A percentile compares a stretch with the other conserved stretches of the same genome.
These are phyloP conservation scores for Emergomyces pasteurianus DNA, from an alignment of 2,329 filamentous ascomycete genomes.

Conservation along the genomic window DNA sequence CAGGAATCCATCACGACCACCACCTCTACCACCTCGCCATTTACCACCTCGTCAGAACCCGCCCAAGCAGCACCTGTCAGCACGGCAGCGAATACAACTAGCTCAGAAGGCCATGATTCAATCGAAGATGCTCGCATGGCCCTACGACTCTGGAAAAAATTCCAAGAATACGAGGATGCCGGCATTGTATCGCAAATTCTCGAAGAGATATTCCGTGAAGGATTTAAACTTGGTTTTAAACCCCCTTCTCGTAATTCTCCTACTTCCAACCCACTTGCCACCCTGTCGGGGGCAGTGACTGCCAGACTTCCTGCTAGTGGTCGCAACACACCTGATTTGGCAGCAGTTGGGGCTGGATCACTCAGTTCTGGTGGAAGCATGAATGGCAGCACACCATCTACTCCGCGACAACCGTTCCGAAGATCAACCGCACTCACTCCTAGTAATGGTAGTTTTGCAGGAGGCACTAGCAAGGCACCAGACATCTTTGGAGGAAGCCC, in stretches of 20 bases:
- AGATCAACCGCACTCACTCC: constrained; percentile 32
- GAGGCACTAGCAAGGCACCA: constrained; percentile 18
- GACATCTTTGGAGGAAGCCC: constrained; percentile 31
- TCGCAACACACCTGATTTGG: constrained; percentile 29
- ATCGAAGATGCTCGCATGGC: constrained; percentile 93
- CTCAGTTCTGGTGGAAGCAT: constrained; percentile 10
- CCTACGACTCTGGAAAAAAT: constrained; percentile 78
- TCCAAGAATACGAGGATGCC: constrained; percentile 75
- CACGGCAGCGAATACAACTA: constrained; percentile 7
- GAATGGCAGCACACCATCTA: constrained; percentile 24
- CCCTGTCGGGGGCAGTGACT: constrained; percentile 5
- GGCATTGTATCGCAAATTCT: constrained; percentile 74
- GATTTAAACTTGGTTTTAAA: constrained; percentile 45
- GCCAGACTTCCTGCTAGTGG: constrained; percentile 18
- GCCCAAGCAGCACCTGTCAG: constrained; percentile 2
- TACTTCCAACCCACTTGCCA: background rate
- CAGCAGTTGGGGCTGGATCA: constrained; percentile 8
- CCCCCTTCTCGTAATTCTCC: constrained; percentile 34
- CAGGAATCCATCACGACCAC: constrained; percentile 49
- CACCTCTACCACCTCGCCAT: background rate
- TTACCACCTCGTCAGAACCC: too few species aligned
- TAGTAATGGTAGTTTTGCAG: constrained; percentile 30
- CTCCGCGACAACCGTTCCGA: constrained; percentile 31
- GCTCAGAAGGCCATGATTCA: constrained; percentile 57
- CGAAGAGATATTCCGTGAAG: constrained; percentile 69